Conservation (phyloP, 768 basidiomycete species). For the Rhizopogon roseolus region DNA sequence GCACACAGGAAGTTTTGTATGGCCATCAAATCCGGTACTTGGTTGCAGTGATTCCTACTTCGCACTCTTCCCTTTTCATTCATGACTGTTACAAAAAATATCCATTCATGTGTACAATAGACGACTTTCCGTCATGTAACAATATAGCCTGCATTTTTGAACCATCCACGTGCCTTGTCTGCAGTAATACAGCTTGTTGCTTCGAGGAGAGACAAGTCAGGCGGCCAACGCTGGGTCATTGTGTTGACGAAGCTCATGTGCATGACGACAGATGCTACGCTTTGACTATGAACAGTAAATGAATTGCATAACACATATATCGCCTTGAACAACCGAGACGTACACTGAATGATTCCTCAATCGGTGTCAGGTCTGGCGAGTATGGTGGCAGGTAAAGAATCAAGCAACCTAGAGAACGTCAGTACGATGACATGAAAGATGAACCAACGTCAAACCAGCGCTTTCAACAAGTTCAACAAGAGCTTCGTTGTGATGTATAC, state of each 20-base stretch:
- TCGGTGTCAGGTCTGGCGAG: slow-evolving; percentile 32
- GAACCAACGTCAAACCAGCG: no score
- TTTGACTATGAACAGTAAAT: slow-evolving; percentile 14
- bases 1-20: no score
- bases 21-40: no score
- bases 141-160: background rate
- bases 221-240: slow-evolving; percentile 12
- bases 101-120: no score
- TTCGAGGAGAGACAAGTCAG: background rate
- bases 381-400: slow-evolving; percentile 30
- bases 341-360: slow-evolving; percentile 32
- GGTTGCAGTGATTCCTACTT: no score
- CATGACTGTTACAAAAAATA: no score
- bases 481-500: no score
- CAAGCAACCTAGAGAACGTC: slow-evolving; percentile 9
- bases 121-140: no score
- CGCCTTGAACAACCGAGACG: background rate
- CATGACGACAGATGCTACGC: slow-evolving; percentile 18
- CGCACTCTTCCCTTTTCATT: no score
- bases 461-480: no score
- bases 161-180: no score
- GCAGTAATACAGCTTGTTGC: background rate
- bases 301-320: background rate
- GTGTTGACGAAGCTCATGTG: slow-evolving; percentile 6
- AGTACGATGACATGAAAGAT: background rate